phyloP scores from a whole-genome alignment of 805 yeast genomes.

The Saccharomycopsis babjevae region DNA sequence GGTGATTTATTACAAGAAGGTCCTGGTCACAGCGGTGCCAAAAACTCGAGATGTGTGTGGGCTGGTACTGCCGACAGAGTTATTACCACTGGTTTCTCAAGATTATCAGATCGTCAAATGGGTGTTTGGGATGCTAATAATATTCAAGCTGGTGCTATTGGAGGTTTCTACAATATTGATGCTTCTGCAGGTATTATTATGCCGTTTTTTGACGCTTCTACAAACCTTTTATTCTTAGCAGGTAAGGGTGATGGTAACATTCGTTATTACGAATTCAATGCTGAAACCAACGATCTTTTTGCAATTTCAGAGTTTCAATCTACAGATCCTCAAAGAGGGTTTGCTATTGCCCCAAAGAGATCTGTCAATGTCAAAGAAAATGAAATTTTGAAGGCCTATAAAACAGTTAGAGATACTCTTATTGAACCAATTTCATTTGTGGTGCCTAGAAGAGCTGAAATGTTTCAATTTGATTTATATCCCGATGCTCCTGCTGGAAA shows the following conservation, averaged over 20 bases:
- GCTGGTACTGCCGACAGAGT: slow-evolving; percentile 77
- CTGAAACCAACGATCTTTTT: slow-evolving; percentile 66
- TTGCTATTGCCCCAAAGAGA: slow-evolving; percentile 81
- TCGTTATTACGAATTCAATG: slow-evolving; percentile 72
- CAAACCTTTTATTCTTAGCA: slow-evolving; percentile 73
- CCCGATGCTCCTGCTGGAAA: slow-evolving; percentile 80
- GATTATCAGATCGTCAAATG: slow-evolving; percentile 86
- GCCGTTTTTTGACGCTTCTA: slow-evolving; percentile 81
- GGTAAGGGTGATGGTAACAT: slow-evolving; percentile 99
- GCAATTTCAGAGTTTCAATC: slow-evolving; percentile 86
- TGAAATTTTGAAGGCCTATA: slow-evolving; percentile 74
- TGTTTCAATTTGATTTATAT: slow-evolving; percentile 85
- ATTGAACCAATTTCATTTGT: slow-evolving; percentile 88
- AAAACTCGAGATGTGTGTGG: slow-evolving; percentile 83
- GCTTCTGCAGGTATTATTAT: slow-evolving; percentile 87
- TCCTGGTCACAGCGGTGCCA: slow-evolving; percentile 86
- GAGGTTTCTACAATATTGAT: slow-evolving; percentile 79
- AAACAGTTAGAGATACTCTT: slow-evolving; percentile 74
- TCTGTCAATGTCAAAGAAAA: slow-evolving; percentile 70
- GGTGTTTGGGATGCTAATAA: slow-evolving; percentile 85
- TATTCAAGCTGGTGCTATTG: slow-evolving; percentile 73
- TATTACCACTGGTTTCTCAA: slow-evolving; percentile 90
- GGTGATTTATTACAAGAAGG: slow-evolving; percentile 75
- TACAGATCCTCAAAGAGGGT: slow-evolving; percentile 90
- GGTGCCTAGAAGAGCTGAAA: slow-evolving; percentile 90